These are phyloP conservation scores for Anethum foeniculum DNA, from an alignment of 140 eudicot genomes.

Conservation along the genomic window DNA sequence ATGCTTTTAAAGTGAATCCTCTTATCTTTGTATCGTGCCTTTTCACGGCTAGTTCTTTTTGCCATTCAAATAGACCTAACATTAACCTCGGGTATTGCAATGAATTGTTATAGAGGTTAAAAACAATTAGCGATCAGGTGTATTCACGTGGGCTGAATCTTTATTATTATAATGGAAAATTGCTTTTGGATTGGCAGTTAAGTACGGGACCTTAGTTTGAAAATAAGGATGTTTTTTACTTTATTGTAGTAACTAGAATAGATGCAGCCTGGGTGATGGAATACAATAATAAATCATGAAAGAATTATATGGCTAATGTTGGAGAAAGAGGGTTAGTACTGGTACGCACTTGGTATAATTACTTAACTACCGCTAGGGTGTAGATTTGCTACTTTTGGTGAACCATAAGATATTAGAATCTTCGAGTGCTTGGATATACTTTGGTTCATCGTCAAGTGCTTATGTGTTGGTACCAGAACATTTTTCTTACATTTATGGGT, in stretches of 20 bases:
- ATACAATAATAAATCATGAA: background rate
- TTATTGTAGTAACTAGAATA: background rate
- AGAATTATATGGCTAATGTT: background rate
- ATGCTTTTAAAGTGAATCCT: too few relatives aligned
- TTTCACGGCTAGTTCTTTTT: too few relatives aligned
- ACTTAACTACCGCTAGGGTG: background rate
- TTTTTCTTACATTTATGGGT: background rate
- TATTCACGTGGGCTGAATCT: too few relatives aligned
- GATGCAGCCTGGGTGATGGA: background rate
- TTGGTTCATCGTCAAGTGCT: too few relatives aligned
- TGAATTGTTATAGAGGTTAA: too few relatives aligned
- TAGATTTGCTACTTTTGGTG: background rate
- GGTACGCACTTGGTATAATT: background rate
- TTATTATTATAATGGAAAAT: too few relatives aligned
- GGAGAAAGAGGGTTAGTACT: background rate
- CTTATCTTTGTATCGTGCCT: too few relatives aligned
- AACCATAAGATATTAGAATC: background rate
- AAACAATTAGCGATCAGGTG: too few relatives aligned
- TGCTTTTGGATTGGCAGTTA: too few relatives aligned
- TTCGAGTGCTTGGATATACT: background rate
- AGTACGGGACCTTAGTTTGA: background rate
- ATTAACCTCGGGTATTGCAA: too few relatives aligned
- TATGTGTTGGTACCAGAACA: background rate
- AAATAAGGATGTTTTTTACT: background rate
- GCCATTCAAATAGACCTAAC: too few relatives aligned